Evolutionary conservation across 257 asterid genomes (phyloP).

Genomic region (Prunella vulgaris): DNA sequence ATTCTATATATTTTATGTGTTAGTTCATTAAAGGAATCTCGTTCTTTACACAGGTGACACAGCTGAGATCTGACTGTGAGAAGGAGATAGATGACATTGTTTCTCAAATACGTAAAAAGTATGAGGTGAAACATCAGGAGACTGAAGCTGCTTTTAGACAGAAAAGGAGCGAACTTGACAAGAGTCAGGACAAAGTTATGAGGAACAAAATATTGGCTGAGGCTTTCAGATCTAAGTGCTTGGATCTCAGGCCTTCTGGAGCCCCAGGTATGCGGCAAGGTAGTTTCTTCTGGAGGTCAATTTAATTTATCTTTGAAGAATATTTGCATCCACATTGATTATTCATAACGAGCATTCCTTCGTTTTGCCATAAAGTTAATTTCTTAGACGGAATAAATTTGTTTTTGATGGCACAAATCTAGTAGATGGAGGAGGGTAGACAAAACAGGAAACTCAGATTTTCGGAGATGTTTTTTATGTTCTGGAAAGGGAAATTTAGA

Average conservation of each 20-base stretch:
- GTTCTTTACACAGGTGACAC: constrained; percentile 40
- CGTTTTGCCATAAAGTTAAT: background rate
- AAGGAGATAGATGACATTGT: constrained; percentile 57
- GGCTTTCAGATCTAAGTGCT: constrained; percentile 66
- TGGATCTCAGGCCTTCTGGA: constrained; percentile 51
- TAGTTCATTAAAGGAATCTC: constrained; percentile 5
- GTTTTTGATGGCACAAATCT: constrained; percentile 1
- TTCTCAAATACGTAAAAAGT: constrained; percentile 49
- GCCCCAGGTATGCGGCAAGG: constrained; percentile 50
- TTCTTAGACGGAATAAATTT: background rate
- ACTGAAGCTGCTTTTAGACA: constrained; percentile 38
- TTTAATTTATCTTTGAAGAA: background rate
- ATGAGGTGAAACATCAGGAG: constrained; percentile 49
- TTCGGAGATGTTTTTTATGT: background rate
- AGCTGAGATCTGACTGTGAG: constrained; percentile 58
- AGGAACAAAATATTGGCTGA: constrained; percentile 71
- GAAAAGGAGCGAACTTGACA: constrained; percentile 46
- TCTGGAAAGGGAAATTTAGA: background rate
- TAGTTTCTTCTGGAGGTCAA: constrained; percentile 22
- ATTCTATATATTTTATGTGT: background rate
- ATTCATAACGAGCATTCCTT: background rate
- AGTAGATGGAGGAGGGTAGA: background rate
- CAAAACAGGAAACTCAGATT: background rate
- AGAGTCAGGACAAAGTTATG: constrained; percentile 36
- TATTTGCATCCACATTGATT: background rate